A percentile compares a stretch with the other conserved stretches of the same genome.
Conservation (phyloP, 2,329 filamentous ascomycete genomes). For the Apiospora sp. region DNA sequence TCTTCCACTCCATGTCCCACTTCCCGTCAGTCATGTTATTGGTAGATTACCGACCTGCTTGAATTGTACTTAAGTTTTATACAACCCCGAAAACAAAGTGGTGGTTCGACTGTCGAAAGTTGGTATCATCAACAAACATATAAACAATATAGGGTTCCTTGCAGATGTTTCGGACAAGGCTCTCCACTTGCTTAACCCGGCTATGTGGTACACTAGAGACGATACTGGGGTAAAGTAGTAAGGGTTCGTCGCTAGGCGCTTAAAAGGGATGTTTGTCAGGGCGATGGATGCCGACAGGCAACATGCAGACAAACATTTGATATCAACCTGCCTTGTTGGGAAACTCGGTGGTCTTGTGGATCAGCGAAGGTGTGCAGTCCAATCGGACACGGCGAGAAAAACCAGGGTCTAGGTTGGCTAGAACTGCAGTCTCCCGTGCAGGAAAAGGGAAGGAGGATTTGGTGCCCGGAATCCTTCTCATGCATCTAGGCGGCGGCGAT, state of each 20-base stretch:
- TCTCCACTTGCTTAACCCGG: neutral
- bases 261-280: neutral
- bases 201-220: neutral
- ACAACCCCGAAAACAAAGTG: neutral
- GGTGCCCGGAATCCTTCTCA: neutral
- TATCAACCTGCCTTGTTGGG: conserved; percentile 5
- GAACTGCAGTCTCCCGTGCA: too few species aligned
- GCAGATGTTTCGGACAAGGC: neutral
- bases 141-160: neutral
- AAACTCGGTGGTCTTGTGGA: neutral
- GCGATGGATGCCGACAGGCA: neutral
- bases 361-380: neutral
- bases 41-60: neutral
- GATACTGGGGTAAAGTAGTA: neutral
- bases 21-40: neutral
- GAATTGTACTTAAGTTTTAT: neutral
- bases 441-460: neutral
- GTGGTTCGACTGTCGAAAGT: neutral
- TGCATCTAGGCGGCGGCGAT: neutral
- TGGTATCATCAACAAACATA: neutral
- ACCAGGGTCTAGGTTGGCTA: neutral
- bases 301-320: neutral
- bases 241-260: neutral
- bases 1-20: neutral
- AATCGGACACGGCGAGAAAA: neutral